Percentiles rank a stretch among this genome's conserved stretches.
phyloP scores from a whole-genome alignment of 495 filamentous ascomycete genomes.

The Staphylotrichum tortipilum region DNA sequence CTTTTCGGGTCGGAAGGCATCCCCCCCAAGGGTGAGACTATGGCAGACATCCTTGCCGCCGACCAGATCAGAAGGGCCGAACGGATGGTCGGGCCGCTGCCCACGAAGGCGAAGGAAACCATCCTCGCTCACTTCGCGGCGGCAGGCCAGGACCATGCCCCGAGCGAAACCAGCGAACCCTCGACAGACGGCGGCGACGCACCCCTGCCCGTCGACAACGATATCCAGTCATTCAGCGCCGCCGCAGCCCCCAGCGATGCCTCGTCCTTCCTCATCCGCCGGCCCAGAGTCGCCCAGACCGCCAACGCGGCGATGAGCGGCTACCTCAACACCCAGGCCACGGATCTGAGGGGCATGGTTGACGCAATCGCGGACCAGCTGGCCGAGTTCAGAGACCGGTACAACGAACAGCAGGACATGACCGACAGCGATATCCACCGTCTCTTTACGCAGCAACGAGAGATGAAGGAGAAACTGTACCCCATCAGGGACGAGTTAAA shows the following conservation, averaged over 20 bases:
- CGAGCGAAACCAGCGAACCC: not conserved
- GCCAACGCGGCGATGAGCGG: not conserved
- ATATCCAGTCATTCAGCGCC: too few species aligned
- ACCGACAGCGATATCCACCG: not conserved
- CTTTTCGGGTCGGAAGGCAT: not conserved
- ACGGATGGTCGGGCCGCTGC: not conserved
- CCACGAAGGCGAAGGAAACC: not conserved
- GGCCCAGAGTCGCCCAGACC: too few species aligned
- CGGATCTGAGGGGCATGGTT: not conserved
- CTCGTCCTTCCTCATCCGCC: too few species aligned
- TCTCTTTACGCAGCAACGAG: not conserved
- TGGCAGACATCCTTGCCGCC: not conserved
- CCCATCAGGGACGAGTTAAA: not conserved
- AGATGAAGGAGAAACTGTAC: not conserved
- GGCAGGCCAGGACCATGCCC: not conserved
- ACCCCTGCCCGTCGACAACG: too few species aligned
- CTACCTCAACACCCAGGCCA: not conserved
- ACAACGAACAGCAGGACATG: too few species aligned
- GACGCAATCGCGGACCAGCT: not conserved
- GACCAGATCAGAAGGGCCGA: slow-evolving; percentile 2
- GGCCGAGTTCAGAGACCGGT: not conserved
- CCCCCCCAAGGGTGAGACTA: not conserved
- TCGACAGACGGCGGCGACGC: too few species aligned
- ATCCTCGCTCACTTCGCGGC: not conserved
- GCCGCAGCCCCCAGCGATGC: too few species aligned